phyloP scores from a whole-genome alignment of 2,329 filamentous ascomycete species.

The Rhexocercosporidium sp. region DNA sequence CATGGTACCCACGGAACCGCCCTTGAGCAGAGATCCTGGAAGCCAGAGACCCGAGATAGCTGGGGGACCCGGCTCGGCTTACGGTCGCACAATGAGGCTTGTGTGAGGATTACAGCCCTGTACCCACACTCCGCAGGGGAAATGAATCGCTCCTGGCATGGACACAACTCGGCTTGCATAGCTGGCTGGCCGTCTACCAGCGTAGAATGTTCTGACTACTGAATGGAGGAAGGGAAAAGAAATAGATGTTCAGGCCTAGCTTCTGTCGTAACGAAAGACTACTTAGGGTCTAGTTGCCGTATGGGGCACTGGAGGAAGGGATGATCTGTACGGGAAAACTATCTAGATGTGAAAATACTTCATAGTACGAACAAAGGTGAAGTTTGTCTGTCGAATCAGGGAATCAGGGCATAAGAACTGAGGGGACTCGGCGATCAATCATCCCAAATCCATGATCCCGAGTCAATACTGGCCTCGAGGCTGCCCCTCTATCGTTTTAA shows the following conservation, averaged over 20 bases:
- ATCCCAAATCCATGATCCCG: conserved; percentile 1
- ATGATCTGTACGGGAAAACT: no score
- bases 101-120: conserved; percentile 15
- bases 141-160: conserved; percentile 16
- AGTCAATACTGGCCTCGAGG: neutral
- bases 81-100: conserved; percentile 6
- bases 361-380: no score
- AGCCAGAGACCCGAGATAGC: conserved; percentile 12
- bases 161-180: conserved; percentile 1
- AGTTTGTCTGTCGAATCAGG: neutral
- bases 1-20: conserved; percentile 22
- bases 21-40: neutral
- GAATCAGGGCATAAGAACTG: neutral
- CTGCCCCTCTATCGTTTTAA: neutral
- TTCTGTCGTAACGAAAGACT: neutral
- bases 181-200: neutral
- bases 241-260: neutral
- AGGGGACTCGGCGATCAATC: conserved; percentile 2
- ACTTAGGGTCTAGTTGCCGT: neutral
- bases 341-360: no score
- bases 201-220: neutral
- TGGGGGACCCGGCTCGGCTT: conserved; percentile 3
- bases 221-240: neutral
- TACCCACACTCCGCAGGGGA: conserved; percentile 11
- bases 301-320: no score